A percentile compares a stretch with the other conserved stretches of the same genome.
Conservation (phyloP, 148 eudicot genomes). For the Rhododendron mucronatum region DNA sequence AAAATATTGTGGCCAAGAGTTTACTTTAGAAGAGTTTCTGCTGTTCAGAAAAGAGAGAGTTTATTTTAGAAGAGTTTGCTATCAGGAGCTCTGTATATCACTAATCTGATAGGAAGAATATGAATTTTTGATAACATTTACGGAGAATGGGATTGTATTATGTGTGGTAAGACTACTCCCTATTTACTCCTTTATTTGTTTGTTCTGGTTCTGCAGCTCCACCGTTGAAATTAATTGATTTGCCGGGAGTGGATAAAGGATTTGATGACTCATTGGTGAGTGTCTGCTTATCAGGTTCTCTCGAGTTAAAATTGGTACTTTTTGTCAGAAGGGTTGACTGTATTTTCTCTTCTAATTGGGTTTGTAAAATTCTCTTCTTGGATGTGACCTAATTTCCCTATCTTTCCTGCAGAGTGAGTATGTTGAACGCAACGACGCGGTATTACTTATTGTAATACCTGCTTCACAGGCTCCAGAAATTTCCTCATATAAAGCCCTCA, state of each 20-base stretch:
- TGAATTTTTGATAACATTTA: not conserved
- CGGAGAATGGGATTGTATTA: not conserved
- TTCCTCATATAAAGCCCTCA: constrained; percentile 74
- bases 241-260: constrained; percentile 95
- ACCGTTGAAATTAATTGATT: constrained; percentile 79
- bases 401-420: constrained; percentile 58
- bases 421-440: constrained; percentile 87
- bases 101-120: not conserved
- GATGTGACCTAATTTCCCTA: constrained; percentile 17
- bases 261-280: constrained; percentile 90
- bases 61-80: not conserved
- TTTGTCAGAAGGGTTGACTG: not conserved
- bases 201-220: constrained; percentile 55
- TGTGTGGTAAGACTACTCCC: not conserved
- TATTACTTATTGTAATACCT: constrained; percentile 84
- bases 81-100: not conserved
- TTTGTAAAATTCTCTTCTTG: not conserved
- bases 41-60: not conserved
- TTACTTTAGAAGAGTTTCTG: not conserved
- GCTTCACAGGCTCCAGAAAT: constrained; percentile 89
- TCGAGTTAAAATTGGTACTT: not conserved
- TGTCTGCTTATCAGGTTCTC: constrained; percentile 10
- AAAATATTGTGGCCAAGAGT: not conserved
- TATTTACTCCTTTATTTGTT: constrained; percentile 3
- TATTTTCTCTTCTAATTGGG: constrained; percentile 6